A percentile compares a stretch with the other conserved stretches of the same genome.
Evolutionary conservation across 371 early-diverging fungal genomes (phyloP).

Genomic region (Mortierella sp.): DNA sequence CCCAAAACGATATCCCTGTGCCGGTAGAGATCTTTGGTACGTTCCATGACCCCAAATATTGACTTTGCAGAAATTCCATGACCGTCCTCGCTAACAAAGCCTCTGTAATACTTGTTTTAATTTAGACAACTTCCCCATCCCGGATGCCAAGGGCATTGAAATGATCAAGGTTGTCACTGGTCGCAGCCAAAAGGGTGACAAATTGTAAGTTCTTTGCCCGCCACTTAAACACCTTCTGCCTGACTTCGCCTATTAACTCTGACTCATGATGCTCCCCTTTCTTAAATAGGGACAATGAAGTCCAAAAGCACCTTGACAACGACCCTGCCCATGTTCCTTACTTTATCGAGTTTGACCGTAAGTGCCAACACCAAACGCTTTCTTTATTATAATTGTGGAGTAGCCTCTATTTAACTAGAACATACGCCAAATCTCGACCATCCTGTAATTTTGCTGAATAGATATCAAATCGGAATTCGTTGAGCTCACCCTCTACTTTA

Average conservation of each 20-base stretch:
- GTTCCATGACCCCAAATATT: background rate
- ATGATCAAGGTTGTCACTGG: slow-evolving; percentile 71
- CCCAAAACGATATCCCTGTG: slow-evolving; percentile 64
- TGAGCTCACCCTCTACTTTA: slow-evolving; percentile 61
- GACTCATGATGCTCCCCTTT: no score
- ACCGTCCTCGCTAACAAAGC: background rate
- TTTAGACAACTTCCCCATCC: slow-evolving; percentile 66
- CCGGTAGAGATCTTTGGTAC: slow-evolving; percentile 64
- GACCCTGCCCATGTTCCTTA: slow-evolving; percentile 65
- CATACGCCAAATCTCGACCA: no score
- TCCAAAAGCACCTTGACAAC: slow-evolving; percentile 64
- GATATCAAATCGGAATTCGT: slow-evolving; percentile 71
- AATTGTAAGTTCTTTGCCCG: slow-evolving; percentile 55
- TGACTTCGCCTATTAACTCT: background rate
- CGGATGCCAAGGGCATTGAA: slow-evolving; percentile 65
- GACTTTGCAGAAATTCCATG: no score
- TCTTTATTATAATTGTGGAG: background rate
- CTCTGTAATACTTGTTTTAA: background rate
- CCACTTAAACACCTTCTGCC: background rate
- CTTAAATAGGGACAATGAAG: slow-evolving; percentile 55
- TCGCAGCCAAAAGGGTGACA: slow-evolving; percentile 55
- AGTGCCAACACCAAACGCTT: slow-evolving; percentile 24
- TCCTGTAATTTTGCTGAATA: slow-evolving; percentile 23
- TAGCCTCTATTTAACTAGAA: no score
- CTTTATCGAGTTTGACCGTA: slow-evolving; percentile 75